Conservation (phyloP, 148 eudicot genomes). For the Simmondsia chinensis region DNA sequence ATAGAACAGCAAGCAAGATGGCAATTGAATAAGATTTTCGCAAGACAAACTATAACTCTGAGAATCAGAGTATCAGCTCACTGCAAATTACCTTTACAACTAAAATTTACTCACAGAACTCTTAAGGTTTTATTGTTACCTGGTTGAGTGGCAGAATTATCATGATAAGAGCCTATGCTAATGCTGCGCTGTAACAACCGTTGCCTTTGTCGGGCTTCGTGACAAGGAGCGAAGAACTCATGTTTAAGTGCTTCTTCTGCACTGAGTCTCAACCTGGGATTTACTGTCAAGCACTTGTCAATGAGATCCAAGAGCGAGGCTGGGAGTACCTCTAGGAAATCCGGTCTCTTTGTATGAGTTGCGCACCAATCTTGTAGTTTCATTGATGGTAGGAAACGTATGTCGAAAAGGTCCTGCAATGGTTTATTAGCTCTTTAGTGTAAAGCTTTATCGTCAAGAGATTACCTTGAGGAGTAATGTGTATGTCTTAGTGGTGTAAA, state of each 20-base stretch:
- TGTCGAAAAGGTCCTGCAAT: no score
- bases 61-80: no score
- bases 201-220: conserved; percentile 23
- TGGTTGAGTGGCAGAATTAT: conserved; percentile 1
- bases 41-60: no score
- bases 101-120: no score
- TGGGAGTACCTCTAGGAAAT: conserved; percentile 54
- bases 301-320: conserved; percentile 69
- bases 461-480: no score
- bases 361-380: conserved; percentile 69
- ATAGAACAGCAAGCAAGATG: no score
- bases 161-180: conserved; percentile 12
- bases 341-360: conserved; percentile 51
- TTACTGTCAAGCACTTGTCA: conserved; percentile 90
- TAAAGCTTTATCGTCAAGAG: no score
- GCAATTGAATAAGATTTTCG: no score
- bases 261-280: conserved; percentile 76
- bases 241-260: conserved; percentile 88
- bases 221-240: conserved; percentile 67
- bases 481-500: no score
- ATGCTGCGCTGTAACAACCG: conserved; percentile 30
- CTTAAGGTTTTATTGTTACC: background rate
- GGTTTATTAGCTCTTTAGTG: no score
- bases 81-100: no score
- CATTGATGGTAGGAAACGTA: conserved; percentile 30